phyloP scores from a whole-genome alignment of 805 yeast species.

The Candida coleopterorum region DNA sequence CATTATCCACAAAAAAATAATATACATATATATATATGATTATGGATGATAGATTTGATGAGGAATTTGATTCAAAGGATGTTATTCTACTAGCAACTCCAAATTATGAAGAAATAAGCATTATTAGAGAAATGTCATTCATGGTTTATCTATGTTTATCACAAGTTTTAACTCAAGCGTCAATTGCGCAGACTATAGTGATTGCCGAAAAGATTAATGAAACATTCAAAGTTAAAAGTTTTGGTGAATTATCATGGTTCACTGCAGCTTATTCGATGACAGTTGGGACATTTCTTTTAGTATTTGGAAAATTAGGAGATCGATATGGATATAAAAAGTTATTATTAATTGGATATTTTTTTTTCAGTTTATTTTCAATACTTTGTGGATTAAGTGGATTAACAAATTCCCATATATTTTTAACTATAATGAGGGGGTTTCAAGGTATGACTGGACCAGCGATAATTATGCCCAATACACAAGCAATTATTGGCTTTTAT shows the following conservation, averaged over 20 bases:
- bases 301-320: conserved; percentile 32
- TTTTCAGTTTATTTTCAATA: conserved; percentile 20
- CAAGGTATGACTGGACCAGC: conserved; percentile 33
- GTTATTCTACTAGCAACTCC: conserved; percentile 11
- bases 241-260: conserved; percentile 34
- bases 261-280: conserved; percentile 30
- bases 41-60: background rate
- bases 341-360: conserved; percentile 20
- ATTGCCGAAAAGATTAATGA: conserved; percentile 15
- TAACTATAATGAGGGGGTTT: conserved; percentile 26
- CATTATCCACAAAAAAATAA: too few species aligned
- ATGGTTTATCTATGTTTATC: conserved; percentile 21
- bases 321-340: conserved; percentile 29
- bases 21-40: background rate
- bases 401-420: conserved; percentile 18
- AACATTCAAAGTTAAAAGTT: conserved; percentile 20
- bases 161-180: conserved; percentile 27
- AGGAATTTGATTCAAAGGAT: background rate
- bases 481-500: conserved; percentile 27
- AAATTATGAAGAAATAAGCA: conserved; percentile 19
- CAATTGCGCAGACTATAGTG: conserved; percentile 25
- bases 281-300: conserved; percentile 32
- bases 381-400: conserved; percentile 24
- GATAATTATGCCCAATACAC: conserved; percentile 29
- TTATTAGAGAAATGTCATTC: conserved; percentile 18